Evolutionary conservation across 176 grass and related monocot species (phyloP).

Genomic region (Phoenix roebelenii): DNA sequence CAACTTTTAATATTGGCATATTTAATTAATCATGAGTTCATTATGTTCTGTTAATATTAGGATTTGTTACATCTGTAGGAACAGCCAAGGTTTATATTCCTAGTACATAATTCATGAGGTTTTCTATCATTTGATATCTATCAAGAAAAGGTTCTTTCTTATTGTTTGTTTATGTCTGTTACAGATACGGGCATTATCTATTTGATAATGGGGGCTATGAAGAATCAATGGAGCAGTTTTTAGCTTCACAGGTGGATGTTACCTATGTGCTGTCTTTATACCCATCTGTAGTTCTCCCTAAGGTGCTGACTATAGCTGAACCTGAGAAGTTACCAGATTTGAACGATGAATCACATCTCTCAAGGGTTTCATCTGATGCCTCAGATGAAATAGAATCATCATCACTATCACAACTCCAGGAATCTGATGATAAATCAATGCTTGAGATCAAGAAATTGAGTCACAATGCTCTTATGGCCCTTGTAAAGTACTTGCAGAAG

Average conservation of each 20-base stretch:
- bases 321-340: conserved; percentile 52
- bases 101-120: too few relatives aligned
- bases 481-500: conserved; percentile 98
- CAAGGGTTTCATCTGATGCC: conserved; percentile 65
- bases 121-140: too few relatives aligned
- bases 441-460: conserved; percentile 82
- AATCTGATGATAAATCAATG: conserved; percentile 67
- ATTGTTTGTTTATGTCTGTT: conserved; percentile 28
- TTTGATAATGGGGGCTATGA: conserved; percentile 89
- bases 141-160: not conserved
- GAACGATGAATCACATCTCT: conserved; percentile 43
- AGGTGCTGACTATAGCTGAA: conserved; percentile 46
- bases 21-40: too few relatives aligned
- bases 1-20: too few relatives aligned
- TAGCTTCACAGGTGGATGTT: conserved; percentile 87
- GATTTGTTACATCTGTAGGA: too few relatives aligned
- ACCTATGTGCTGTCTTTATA: conserved; percentile 82
- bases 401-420: conserved; percentile 38
- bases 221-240: conserved; percentile 90
- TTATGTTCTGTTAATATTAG: too few relatives aligned
- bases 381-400: conserved; percentile 87
- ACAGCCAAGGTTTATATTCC: too few relatives aligned
- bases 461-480: conserved; percentile 70
- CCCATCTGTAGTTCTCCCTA: conserved; percentile 70
- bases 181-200: conserved; percentile 91